Conservation (phyloP, 2,329 filamentous ascomycete genomes). For the Dichotomopilus funicola region DNA sequence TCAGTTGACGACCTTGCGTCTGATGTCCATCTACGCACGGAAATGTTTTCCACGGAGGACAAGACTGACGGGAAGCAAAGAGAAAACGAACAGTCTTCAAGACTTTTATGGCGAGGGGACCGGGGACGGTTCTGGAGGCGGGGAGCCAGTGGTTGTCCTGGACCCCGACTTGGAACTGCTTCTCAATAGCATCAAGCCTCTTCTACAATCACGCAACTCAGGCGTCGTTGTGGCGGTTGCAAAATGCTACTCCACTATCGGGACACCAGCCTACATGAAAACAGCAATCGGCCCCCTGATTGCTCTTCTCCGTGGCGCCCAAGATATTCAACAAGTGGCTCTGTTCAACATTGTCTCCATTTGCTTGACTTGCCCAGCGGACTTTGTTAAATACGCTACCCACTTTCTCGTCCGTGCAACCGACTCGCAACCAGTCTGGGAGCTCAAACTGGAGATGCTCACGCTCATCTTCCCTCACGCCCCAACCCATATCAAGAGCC, state of each 20-base stretch:
- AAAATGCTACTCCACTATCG: conserved; percentile 77
- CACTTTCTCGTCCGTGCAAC: conserved; percentile 82
- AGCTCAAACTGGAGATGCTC: conserved; percentile 83
- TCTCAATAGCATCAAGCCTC: conserved; percentile 70
- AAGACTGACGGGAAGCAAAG: conserved; percentile 45
- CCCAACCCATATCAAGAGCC: conserved; percentile 66
- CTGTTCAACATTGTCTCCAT: conserved; percentile 96
- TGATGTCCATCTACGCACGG: conserved; percentile 80
- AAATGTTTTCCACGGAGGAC: conserved; percentile 76
- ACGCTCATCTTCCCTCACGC: conserved; percentile 86
- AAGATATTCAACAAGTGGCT: conserved; percentile 83
- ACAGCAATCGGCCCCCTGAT: conserved; percentile 76
- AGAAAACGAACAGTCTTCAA: conserved; percentile 43
- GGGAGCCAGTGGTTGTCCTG: conserved; percentile 54
- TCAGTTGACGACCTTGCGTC: conserved; percentile 72
- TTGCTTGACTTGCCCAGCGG: conserved; percentile 64
- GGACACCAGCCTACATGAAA: conserved; percentile 68
- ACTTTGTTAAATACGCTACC: conserved; percentile 82
- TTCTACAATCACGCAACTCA: conserved; percentile 87
- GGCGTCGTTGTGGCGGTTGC: conserved; percentile 86
- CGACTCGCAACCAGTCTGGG: conserved; percentile 77
- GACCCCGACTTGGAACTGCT: conserved; percentile 80
- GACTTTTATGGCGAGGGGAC: conserved; percentile 75
- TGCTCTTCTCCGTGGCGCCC: conserved; percentile 73
- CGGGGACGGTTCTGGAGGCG: conserved; percentile 34